Evolutionary conservation across 768 basidiomycete genomes (phyloP).

Genomic region (Leccinum ochraceum): DNA sequence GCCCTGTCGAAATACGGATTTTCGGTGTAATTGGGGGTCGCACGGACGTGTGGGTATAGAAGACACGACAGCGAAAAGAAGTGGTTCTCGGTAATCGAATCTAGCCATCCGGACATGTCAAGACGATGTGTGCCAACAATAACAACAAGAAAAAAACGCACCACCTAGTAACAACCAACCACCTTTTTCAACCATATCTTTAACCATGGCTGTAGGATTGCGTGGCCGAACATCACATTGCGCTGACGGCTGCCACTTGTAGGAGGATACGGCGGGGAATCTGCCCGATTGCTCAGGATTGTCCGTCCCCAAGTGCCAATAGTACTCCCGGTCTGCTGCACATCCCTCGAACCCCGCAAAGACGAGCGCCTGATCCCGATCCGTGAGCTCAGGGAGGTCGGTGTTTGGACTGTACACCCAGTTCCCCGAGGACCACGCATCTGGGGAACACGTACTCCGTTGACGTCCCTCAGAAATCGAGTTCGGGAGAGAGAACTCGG

Average conservation of each 20-base stretch:
- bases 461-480: slow-evolving; percentile 30
- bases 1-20: slow-evolving; percentile 59
- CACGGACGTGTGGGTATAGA: slow-evolving; percentile 65
- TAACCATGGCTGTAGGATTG: slow-evolving; percentile 45
- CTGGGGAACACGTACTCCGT: slow-evolving; percentile 35
- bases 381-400: slow-evolving; percentile 36
- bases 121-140: background rate
- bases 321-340: slow-evolving; percentile 60
- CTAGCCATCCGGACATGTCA: slow-evolving; percentile 31
- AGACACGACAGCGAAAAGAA: slow-evolving; percentile 73
- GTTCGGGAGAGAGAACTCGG: slow-evolving; percentile 4
- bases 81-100: slow-evolving; percentile 71
- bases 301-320: slow-evolving; percentile 64
- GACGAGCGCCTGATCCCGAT: slow-evolving; percentile 43
- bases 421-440: slow-evolving; percentile 35
- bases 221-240: slow-evolving; percentile 46
- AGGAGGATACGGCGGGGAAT: slow-evolving; percentile 54
- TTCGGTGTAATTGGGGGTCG: slow-evolving; percentile 59
- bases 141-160: slow-evolving; percentile 31
- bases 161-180: slow-evolving; percentile 71
- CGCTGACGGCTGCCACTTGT: slow-evolving; percentile 52
- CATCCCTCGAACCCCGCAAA: slow-evolving; percentile 64
- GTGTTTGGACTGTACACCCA: slow-evolving; percentile 46
- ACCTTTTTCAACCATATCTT: slow-evolving; percentile 63
- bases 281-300: slow-evolving; percentile 47